Conservation (phyloP, 2,329 filamentous ascomycete genomes). For the Microcyclospora pomicola region DNA sequence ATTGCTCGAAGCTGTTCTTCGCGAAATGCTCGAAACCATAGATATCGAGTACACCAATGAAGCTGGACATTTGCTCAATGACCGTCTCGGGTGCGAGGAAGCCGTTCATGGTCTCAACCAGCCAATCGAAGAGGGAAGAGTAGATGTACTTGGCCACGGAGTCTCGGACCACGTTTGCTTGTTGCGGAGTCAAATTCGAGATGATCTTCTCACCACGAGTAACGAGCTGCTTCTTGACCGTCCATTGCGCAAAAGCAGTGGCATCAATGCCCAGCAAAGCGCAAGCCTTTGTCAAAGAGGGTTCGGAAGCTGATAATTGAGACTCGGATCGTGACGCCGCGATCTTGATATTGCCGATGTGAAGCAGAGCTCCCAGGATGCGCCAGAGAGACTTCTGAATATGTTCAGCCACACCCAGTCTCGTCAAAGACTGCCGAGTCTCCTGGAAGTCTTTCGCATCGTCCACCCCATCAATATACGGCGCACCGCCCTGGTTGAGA, state of each 20-base stretch:
- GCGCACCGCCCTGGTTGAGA: slow-evolving; percentile 85
- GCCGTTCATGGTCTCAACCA: slow-evolving; percentile 91
- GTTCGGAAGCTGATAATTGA: slow-evolving; percentile 64
- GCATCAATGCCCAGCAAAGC: slow-evolving; percentile 76
- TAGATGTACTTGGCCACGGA: slow-evolving; percentile 99
- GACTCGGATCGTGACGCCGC: slow-evolving; percentile 81
- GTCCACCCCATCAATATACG: slow-evolving; percentile 84
- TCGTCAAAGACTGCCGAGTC: slow-evolving; percentile 71
- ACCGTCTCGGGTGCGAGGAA: slow-evolving; percentile 84
- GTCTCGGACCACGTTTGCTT: slow-evolving; percentile 86
- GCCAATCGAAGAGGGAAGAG: slow-evolving; percentile 95
- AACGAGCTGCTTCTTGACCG: slow-evolving; percentile 94
- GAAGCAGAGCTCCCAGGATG: slow-evolving; percentile 76
- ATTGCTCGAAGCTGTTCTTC: slow-evolving; percentile 99
- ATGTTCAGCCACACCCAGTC: slow-evolving; percentile 64
- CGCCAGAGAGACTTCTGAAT: slow-evolving; percentile 81
- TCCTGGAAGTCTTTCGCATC: slow-evolving; percentile 89
- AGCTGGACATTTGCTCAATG: slow-evolving; percentile 65
- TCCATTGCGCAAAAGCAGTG: slow-evolving; percentile 87
- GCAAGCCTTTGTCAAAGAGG: slow-evolving; percentile 68
- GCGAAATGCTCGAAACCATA: slow-evolving; percentile 99
- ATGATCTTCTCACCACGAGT: slow-evolving; percentile 96
- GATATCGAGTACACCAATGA: slow-evolving; percentile 98
- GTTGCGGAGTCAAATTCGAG: slow-evolving; percentile 84
- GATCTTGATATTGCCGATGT: slow-evolving; percentile 95